A percentile compares a stretch with the other conserved stretches of the same genome.
Evolutionary conservation across 768 basidiomycete species (phyloP).

Genomic region (Boletus coccyginus): DNA sequence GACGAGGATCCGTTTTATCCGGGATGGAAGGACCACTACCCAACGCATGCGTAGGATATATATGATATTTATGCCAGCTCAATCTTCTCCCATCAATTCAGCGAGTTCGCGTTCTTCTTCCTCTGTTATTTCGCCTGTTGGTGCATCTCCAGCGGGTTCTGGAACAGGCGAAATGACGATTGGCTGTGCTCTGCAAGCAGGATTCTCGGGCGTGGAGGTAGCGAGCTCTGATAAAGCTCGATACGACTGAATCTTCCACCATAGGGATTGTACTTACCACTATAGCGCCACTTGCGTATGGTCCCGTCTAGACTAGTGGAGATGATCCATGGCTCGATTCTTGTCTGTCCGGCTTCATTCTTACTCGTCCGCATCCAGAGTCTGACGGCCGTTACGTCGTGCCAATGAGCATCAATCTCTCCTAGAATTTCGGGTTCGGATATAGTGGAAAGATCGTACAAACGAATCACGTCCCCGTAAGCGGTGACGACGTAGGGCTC

Average conservation of each 20-base stretch:
- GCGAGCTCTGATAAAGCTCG: conserved; percentile 22
- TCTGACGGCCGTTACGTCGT: conserved; percentile 76
- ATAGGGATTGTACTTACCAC: conserved; percentile 39
- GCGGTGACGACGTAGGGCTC: conserved; percentile 81
- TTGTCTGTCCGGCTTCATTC: conserved; percentile 44
- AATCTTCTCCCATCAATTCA: conserved; percentile 58
- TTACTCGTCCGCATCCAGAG: conserved; percentile 61
- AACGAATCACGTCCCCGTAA: conserved; percentile 76
- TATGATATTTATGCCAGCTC: neutral
- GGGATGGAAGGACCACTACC: conserved; percentile 37
- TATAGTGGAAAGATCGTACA: conserved; percentile 72
- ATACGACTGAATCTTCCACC: neutral
- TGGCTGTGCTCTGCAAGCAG: conserved; percentile 14
- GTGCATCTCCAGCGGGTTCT: conserved; percentile 24
- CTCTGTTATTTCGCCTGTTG: conserved; percentile 57
- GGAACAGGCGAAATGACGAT: conserved; percentile 28
- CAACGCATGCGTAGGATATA: conserved; percentile 10
- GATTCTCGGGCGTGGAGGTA: conserved; percentile 23
- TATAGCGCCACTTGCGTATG: conserved; percentile 78
- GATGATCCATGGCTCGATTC: conserved; percentile 76
- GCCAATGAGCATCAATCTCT: conserved; percentile 85
- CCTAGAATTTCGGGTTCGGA: conserved; percentile 69
- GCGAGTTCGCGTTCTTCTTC: conserved; percentile 91
- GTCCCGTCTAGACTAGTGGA: conserved; percentile 86
- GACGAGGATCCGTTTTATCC: conserved; percentile 53